Conservation (phyloP, 2,329 filamentous ascomycete genomes). For the Lecanicillium sp. region DNA sequence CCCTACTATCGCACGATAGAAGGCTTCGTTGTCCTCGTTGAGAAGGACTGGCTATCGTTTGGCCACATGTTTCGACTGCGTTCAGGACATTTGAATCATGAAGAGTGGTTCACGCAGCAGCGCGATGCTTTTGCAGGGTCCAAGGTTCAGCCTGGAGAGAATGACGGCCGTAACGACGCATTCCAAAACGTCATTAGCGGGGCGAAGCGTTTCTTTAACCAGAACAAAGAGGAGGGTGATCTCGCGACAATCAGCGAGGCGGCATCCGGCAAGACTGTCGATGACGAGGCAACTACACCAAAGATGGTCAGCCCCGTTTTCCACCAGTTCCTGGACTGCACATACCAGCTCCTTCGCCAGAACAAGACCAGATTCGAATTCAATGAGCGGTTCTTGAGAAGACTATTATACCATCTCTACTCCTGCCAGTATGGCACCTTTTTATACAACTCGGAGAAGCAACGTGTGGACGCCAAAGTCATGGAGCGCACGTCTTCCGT, state of each 20-base stretch:
- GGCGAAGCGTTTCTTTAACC: constrained; percentile 83
- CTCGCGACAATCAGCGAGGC: constrained; percentile 41
- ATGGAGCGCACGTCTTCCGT: constrained; percentile 72
- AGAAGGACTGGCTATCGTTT: constrained; percentile 97
- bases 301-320: constrained; percentile 94
- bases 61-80: constrained; percentile 95
- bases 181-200: constrained; percentile 83
- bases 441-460: constrained; percentile 88
- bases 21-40: constrained; percentile 87
- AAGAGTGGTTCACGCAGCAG: constrained; percentile 89
- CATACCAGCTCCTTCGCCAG: constrained; percentile 82
- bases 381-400: constrained; percentile 85
- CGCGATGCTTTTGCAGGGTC: constrained; percentile 66
- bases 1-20: constrained; percentile 92
- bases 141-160: constrained; percentile 53
- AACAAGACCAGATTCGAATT: constrained; percentile 88
- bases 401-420: constrained; percentile 87
- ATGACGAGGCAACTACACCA: constrained; percentile 64
- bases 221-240: constrained; percentile 53
- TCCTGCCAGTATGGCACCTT: constrained; percentile 97
- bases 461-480: constrained; percentile 63
- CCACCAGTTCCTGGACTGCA: constrained; percentile 93
- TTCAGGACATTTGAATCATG: constrained; percentile 78
- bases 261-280: constrained; percentile 30
- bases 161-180: constrained; percentile 58